A percentile compares a stretch with the other conserved stretches of the same genome.
Conservation (phyloP, 2,329 filamentous ascomycete genomes). For the Arthroderma sp. region DNA sequence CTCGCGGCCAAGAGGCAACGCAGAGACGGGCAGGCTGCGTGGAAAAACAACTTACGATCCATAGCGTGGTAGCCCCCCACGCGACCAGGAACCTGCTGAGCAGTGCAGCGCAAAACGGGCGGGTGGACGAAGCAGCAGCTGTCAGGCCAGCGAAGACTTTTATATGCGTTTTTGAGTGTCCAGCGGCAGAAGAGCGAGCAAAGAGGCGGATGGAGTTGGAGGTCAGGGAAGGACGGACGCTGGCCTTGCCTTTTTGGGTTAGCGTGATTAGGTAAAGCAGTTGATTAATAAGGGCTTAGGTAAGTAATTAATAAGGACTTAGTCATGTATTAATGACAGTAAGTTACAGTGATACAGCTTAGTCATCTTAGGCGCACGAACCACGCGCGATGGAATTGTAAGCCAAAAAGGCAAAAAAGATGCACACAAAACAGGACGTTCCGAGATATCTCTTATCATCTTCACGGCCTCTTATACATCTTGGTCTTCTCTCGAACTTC, state of each 20-base stretch:
- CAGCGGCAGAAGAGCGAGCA: slow-evolving; percentile 10
- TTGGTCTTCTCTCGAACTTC: too few relatives aligned
- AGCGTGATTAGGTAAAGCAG: background rate
- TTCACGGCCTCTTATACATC: too few relatives aligned
- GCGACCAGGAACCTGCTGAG: slow-evolving; percentile 1
- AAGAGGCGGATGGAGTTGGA: slow-evolving; percentile 8
- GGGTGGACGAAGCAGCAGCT: slow-evolving; percentile 19
- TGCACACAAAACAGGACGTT: too few relatives aligned
- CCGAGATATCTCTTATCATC: too few relatives aligned
- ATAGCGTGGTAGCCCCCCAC: slow-evolving; percentile 41
- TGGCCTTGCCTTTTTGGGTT: background rate
- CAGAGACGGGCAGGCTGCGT: slow-evolving; percentile 13
- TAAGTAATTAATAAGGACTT: background rate
- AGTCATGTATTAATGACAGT: too few relatives aligned
- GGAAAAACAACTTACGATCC: slow-evolving; percentile 45
- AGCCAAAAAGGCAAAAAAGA: background rate
- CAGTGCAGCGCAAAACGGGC: slow-evolving; percentile 17
- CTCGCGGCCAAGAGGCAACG: background rate
- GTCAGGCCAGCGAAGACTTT: slow-evolving; percentile 12
- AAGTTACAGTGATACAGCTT: too few relatives aligned
- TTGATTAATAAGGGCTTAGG: background rate
- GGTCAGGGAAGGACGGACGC: background rate
- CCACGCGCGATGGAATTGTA: background rate
- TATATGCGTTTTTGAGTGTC: background rate
- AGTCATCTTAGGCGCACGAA: background rate